Conservation (phyloP, 495 filamentous ascomycete species). For the Tuber melanosporum region DNA sequence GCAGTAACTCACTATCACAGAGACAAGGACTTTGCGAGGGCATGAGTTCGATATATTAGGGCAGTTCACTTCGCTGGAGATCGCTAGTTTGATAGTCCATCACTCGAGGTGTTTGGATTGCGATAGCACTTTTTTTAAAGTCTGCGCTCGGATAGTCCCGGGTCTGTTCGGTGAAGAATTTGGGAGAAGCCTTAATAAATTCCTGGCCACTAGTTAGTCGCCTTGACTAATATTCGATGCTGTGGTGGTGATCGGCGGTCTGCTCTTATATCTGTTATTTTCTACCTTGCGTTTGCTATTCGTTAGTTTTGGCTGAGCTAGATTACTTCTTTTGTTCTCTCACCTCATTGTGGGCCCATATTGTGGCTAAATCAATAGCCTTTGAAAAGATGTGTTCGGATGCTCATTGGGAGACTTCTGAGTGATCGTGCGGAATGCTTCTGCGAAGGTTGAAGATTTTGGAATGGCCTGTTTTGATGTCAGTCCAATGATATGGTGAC, state of each 20-base stretch:
- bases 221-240: background rate
- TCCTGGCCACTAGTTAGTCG: background rate
- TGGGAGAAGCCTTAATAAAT: background rate
- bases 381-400: background rate
- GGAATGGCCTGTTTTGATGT: background rate
- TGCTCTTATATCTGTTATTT: conserved; percentile 2
- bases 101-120: background rate
- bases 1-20: background rate
- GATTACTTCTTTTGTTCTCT: background rate
- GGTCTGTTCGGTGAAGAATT: background rate
- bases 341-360: background rate
- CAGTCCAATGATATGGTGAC: background rate
- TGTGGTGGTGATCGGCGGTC: background rate
- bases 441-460: background rate
- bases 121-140: background rate
- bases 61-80: background rate
- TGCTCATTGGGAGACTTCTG: background rate
- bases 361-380: background rate
- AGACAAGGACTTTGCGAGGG: background rate
- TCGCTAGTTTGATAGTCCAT: background rate
- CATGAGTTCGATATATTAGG: background rate
- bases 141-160: background rate
- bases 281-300: background rate
- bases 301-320: background rate
- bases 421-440: background rate